Base-by-base conservation (phyloP, 2,329 filamentous ascomycete species). In the Diplocarpon rosae region DNA sequence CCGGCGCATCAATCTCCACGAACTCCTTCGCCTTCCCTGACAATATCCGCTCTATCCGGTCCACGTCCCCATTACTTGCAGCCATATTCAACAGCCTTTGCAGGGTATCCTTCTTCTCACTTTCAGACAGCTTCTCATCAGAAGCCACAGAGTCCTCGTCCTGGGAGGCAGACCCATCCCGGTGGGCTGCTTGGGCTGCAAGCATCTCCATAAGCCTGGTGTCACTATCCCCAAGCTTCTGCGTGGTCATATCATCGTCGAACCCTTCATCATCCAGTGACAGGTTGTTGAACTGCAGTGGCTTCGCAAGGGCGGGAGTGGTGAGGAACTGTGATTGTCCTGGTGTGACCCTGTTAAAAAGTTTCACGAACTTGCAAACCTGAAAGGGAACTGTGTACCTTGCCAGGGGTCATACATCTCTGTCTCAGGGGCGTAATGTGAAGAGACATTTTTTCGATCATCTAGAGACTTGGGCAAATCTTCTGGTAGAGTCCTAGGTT, bases 331-430 rank as follows among this genome's bases (percentile, higher is more conserved):
- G 89, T 36, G 90, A 95, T 72, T 95, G 87, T 53, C 90, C 90
- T 95, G 61, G 16, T 27, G 39, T 41, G 47, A 46, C 34, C 3
- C 9, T 32, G 30, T 32, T 32, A 32, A 14, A 32, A 9, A 12
- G 30, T 32, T 10, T 32, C 30, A 32, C 30, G 7, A 24, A 7
- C 20, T 24, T 24, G 7, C 3, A 24, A 54, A 14, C 53, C 45
- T 52, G 42, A 39, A 9, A 40, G 15, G 29, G 37, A 36, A 36
- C 36, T 27, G 27, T 16, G 30, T 63, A 83, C 90, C 90, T 80
- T 96, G 88, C 92, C 92, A 98, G 56, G 87, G 92, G 74, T 98
- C 92, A 64, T 96, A 98, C 69, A 95, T 87, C 70, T 96, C 92
- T 33, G 89, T 95, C 70, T 96, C 92, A 32, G 73, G 72, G 45